Conservation (phyloP, 345 rosid genomes). For the Abelmoschus esculentus region DNA sequence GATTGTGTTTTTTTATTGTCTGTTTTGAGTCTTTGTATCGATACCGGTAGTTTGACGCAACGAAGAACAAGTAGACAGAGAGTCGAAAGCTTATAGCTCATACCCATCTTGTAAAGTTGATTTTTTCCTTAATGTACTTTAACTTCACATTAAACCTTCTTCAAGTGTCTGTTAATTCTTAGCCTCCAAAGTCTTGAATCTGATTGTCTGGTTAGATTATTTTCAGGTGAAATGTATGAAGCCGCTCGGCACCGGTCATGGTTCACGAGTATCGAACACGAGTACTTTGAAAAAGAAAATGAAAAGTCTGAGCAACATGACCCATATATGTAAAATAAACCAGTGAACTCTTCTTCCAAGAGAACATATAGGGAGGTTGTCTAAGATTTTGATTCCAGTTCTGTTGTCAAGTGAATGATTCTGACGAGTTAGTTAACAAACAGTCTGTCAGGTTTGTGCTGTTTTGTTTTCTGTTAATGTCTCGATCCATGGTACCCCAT, state of each 20-base stretch:
- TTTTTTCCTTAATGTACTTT: neutral
- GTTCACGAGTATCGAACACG: too few relatives aligned
- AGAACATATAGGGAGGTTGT: neutral
- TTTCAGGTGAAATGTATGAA: neutral
- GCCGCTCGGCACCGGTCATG: neutral
- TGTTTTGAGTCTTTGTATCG: neutral
- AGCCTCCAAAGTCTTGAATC: neutral
- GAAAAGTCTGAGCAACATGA: too few relatives aligned
- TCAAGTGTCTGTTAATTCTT: neutral
- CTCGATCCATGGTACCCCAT: neutral
- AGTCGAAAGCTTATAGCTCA: neutral
- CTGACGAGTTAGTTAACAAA: neutral
- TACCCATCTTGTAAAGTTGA: neutral
- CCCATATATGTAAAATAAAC: neutral
- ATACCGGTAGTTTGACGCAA: neutral
- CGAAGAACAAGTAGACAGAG: neutral
- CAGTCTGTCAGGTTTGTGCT: neutral
- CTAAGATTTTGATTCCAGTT: neutral
- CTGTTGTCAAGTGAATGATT: neutral
- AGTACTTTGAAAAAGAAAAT: too few relatives aligned
- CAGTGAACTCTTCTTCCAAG: neutral
- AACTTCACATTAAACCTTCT: neutral
- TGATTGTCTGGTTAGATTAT: neutral
- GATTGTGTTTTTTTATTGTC: neutral
- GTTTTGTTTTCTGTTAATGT: neutral